Evolutionary conservation across 345 rosid genomes (phyloP).

Genomic region (Eucalyptus tenuipes): DNA sequence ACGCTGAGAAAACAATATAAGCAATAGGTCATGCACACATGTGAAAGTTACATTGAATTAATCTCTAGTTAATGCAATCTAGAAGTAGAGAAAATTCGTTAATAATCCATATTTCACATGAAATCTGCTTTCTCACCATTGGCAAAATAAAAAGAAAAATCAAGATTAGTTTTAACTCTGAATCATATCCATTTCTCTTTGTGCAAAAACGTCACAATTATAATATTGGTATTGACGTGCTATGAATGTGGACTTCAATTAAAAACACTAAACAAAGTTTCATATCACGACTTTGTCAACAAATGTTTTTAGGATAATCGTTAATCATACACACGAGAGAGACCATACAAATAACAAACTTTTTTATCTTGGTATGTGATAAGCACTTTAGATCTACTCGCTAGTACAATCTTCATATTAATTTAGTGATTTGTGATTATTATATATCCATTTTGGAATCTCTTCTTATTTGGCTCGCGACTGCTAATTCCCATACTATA

Average conservation of each 20-base stretch:
- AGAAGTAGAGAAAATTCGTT: not conserved
- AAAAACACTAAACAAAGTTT: not conserved
- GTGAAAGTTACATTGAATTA: not conserved
- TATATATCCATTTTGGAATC: not conserved
- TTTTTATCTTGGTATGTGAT: not conserved
- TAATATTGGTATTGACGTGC: not conserved
- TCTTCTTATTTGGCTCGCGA: not conserved
- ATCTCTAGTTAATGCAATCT: not conserved
- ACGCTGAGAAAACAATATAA: not conserved
- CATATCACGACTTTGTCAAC: not conserved
- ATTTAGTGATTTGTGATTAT: not conserved
- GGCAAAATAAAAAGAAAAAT: too few species aligned
- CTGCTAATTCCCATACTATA: accelerated
- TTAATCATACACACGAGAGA: not conserved
- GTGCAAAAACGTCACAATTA: not conserved
- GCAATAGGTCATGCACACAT: not conserved
- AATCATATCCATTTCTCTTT: not conserved
- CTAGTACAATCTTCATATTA: not conserved
- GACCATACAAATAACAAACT: not conserved
- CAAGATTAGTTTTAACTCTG: not conserved
- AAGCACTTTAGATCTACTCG: not conserved
- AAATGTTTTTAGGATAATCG: not conserved
- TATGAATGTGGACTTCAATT: not conserved
- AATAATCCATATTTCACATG: not conserved
- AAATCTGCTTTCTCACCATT: not conserved